Evolutionary conservation across 2,329 filamentous ascomycete species (phyloP).

Genomic region (Sclerotinia minor): DNA sequence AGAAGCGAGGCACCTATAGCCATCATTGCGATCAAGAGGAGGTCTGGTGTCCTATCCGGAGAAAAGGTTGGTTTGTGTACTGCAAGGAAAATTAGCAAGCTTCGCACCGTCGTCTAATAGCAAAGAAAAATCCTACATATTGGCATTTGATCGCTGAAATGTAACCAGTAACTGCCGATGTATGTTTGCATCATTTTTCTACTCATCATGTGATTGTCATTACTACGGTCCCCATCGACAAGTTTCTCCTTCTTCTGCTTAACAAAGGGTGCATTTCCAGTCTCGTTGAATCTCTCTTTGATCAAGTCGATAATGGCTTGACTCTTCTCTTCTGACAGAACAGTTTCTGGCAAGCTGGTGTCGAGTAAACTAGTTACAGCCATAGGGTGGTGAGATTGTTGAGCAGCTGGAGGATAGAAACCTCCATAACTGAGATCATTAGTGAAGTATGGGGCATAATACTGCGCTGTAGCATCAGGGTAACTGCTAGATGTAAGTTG

Average conservation of each 20-base stretch:
- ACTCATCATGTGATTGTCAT: conserved; percentile 69
- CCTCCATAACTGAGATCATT: conserved; percentile 53
- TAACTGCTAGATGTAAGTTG: conserved; percentile 46
- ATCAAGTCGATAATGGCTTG: conserved; percentile 82
- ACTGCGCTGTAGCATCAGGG: conserved; percentile 53
- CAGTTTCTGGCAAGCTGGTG: conserved; percentile 73
- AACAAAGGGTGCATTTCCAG: conserved; percentile 70
- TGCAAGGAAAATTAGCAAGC: conserved; percentile 31
- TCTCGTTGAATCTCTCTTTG: conserved; percentile 76
- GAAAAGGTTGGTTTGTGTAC: conserved; percentile 92
- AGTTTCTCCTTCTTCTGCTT: conserved; percentile 73
- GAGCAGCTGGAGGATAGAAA: conserved; percentile 54
- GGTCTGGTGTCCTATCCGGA: conserved; percentile 79
- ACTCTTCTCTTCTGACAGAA: conserved; percentile 84
- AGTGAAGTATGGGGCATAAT: conserved; percentile 52
- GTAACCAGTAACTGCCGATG: conserved; percentile 88
- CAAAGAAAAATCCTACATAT: conserved; percentile 52
- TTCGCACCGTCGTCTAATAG: neutral
- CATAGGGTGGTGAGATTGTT: conserved; percentile 73
- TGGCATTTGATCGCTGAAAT: conserved; percentile 91
- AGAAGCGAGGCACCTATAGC: conserved; percentile 88
- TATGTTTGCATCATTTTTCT: conserved; percentile 95
- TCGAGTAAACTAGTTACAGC: conserved; percentile 84
- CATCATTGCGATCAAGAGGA: conserved; percentile 86
- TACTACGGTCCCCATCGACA: conserved; percentile 73